phyloP scores from a whole-genome alignment of 2,329 filamentous ascomycete genomes.

The Neopestalotiopsis sp. region DNA sequence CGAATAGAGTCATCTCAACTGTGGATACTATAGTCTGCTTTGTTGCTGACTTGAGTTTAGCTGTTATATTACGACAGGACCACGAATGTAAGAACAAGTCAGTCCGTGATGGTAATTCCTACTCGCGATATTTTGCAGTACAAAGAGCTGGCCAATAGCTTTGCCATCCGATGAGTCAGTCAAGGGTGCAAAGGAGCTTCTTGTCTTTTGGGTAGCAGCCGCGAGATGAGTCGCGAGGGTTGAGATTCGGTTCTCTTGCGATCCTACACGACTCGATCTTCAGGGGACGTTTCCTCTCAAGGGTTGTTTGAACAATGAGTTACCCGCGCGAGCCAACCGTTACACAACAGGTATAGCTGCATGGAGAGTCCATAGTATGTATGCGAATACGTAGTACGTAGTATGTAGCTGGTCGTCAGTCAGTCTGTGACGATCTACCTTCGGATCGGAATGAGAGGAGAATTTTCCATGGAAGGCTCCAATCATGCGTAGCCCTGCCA shows the following conservation, averaged over 20 bases:
- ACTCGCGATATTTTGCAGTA: too few relatives aligned
- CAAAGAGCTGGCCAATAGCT: neutral
- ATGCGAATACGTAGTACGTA: neutral
- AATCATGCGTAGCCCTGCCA: neutral
- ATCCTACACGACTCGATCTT: neutral
- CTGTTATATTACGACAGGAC: neutral
- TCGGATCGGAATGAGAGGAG: neutral
- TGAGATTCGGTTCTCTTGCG: neutral
- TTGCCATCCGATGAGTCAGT: neutral
- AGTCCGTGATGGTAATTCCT: neutral
- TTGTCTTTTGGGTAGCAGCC: neutral
- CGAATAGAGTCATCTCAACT: neutral
- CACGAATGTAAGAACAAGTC: neutral
- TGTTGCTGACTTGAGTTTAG: neutral
- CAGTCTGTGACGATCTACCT: neutral
- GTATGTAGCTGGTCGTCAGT: neutral
- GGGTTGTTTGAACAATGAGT: neutral
- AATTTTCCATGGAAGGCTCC: neutral
- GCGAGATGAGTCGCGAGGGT: neutral
- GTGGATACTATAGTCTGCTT: neutral
- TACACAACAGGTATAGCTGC: neutral
- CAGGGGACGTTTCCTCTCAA: neutral
- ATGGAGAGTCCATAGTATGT: too few relatives aligned
- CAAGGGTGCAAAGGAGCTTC: neutral
- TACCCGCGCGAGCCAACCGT: neutral